phyloP scores from a whole-genome alignment of 306 rosid species.

The Sphenostylis stenocarpa region DNA sequence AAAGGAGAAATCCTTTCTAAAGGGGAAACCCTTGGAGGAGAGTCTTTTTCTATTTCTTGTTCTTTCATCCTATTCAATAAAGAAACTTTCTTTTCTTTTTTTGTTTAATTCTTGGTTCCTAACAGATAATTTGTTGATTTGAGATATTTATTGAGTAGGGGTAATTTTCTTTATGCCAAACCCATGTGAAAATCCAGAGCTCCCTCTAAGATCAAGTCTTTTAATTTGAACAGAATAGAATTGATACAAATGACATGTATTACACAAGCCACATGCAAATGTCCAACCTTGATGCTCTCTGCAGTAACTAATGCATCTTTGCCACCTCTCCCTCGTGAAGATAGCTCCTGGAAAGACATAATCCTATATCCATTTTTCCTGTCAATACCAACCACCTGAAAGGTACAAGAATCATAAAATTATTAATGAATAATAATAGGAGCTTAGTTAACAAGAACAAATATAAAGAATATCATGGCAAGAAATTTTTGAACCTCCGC shows the following conservation, averaged over 20 bases:
- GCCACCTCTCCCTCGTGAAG: conserved; percentile 86
- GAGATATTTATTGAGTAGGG: background rate
- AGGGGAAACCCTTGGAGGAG: too few species aligned
- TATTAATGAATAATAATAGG: conserved; percentile 18
- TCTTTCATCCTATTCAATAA: too few species aligned
- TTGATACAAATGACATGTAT: background rate
- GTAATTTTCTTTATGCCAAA: background rate
- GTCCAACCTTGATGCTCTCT: conserved; percentile 75
- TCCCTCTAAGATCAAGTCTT: background rate
- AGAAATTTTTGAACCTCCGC: conserved; percentile 59
- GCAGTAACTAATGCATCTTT: conserved; percentile 57
- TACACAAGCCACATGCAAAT: conserved; percentile 5
- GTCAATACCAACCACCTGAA: conserved; percentile 88
- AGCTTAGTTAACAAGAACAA: conserved; percentile 9
- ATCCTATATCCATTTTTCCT: conserved; percentile 66
- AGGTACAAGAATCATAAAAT: conserved; percentile 25
- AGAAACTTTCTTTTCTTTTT: too few species aligned
- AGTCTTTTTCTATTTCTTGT: too few species aligned
- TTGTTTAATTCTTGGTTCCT: too few species aligned
- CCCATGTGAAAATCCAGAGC: background rate
- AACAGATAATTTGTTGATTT: too few species aligned
- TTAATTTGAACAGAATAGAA: background rate
- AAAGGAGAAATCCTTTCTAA: too few species aligned
- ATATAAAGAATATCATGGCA: conserved; percentile 2
- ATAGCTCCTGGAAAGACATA: conserved; percentile 90